Base-by-base conservation (phyloP, 176 grass and related monocot genomes). In the Themeda triandra region DNA sequence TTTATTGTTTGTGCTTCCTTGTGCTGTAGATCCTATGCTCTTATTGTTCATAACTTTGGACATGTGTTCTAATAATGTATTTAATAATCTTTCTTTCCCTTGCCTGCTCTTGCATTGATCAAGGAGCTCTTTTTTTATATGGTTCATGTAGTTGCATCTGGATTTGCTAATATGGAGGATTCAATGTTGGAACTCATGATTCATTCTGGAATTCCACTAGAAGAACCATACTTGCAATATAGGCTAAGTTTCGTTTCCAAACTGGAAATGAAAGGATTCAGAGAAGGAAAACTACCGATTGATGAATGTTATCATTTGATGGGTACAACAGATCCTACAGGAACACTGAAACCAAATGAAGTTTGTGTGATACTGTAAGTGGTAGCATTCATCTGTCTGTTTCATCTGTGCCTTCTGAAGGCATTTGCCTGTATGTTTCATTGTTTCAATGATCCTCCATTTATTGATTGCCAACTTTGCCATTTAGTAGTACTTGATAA, bases 321-420 rank as follows among this genome's bases (percentile, higher is more conserved):
- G 93, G 93, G 90, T 14, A 84, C 93, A 30, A 78, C 76, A 32
- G 93, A 95, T 46, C 88, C 88, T 46, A 92, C 93, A 18, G 88
- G 88, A 40, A 88, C 73, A 18, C 69, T 95, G 25, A 85, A 81
- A 60, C 70, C 79, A 32, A 77, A 92, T 78, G 85, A 95, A 95
- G 85, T 95, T 77, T 92, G 90, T 46, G 58, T 95, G 45, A 86
- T 95, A 78, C 88, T 92, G 93, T 95, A 86, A 83, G 93, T 88
- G 24, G 33, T 66, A 62, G 69, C 69, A 71, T 83, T 44, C 31
- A 84, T 81, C 19, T 76, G 8, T 40, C 35, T 35, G 35, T 40
- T 40, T 69, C 40, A 73, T 69, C 31, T 85, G 86, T 89, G 86
- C 86, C 32, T 6, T 65, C 64, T 86, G 31, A 53, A 80, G 18